Base-by-base conservation (phyloP, 1,139 yeast species). In the Blastobotrys petasosporus region DNA sequence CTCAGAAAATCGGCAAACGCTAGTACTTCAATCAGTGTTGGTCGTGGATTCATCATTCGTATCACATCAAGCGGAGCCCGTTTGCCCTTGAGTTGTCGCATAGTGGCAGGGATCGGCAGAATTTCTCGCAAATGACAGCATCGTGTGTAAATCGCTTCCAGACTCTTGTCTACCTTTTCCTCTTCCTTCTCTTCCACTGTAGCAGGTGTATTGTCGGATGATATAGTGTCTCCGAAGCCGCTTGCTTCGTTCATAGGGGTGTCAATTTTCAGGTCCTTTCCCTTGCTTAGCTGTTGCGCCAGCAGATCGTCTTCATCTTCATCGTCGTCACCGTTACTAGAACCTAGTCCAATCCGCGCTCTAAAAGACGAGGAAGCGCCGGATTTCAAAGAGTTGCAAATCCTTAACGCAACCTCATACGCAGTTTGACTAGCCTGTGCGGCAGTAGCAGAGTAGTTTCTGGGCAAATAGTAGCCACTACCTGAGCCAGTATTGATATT, bases 41-140 rank as follows among this genome's bases (percentile, higher is more conserved):
- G 97, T 53, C 82, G 80, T 7, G 97, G 95, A 63, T 90, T 90
- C 58, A 88, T 72, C 65, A 90, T 74, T 58, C 86, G 84, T 51
- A 90, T 68, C 6, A 82, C 82, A 48, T 82, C 85, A 42, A 90
- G 68, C 1, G 96, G 95, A 37, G 81, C 76, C 0, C 80, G 65
- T 58, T 85, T 85, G 51, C 80, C 80, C 59, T 83, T 85, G 49
- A 90, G 74, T 62, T 90, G 97, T 58, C 82, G 84, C 56, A 87
- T 64, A 0, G 94, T 87, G 0, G 95, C 95, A 1, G 95, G 94
- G 50, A 90, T 88, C 0, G 97, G 97, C 53, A 90, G 67, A 45
- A 90, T 90, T 59, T 90, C 97, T 46, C 97, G 73, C 51, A 90
- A 70, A 65, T 90, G 97, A 60, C 97, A 90, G 62, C 97, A 88